phyloP scores from a whole-genome alignment of 495 filamentous ascomycete species.

The Neurospora sp. region DNA sequence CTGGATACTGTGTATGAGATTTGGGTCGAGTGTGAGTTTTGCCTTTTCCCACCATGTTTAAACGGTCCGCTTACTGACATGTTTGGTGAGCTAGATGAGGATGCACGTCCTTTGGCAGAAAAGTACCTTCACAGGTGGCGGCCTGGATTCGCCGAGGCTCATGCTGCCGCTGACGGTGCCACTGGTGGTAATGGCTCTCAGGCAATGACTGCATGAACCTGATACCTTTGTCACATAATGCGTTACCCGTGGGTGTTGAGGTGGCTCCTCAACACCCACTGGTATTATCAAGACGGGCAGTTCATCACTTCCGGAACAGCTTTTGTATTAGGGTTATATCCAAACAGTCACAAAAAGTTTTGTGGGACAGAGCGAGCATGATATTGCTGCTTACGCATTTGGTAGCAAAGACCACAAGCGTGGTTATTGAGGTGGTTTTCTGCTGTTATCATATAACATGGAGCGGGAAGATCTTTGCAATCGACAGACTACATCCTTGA shows the following conservation, averaged over 20 bases:
- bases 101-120: conserved; percentile 40
- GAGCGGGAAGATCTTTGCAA: background rate
- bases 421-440: background rate
- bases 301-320: background rate
- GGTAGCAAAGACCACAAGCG: background rate
- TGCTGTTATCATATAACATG: background rate
- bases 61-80: conserved; percentile 8
- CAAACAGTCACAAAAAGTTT: background rate
- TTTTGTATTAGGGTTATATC: background rate
- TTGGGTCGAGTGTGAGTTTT: conserved; percentile 63
- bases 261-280: no score
- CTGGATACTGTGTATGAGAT: conserved; percentile 78
- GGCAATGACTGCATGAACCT: conserved; percentile 2
- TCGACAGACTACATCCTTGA: background rate
- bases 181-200: background rate
- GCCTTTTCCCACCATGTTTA: background rate
- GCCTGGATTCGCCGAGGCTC: conserved; percentile 37
- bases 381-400: background rate
- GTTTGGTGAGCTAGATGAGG: conserved; percentile 24
- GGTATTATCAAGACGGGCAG: background rate
- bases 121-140: conserved; percentile 46
- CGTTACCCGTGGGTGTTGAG: no score
- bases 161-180: conserved; percentile 9
- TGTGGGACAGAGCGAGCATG: background rate
- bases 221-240: background rate